Conservation (phyloP, 2,329 filamentous ascomycete species). For the Paecilomyces niveus region DNA sequence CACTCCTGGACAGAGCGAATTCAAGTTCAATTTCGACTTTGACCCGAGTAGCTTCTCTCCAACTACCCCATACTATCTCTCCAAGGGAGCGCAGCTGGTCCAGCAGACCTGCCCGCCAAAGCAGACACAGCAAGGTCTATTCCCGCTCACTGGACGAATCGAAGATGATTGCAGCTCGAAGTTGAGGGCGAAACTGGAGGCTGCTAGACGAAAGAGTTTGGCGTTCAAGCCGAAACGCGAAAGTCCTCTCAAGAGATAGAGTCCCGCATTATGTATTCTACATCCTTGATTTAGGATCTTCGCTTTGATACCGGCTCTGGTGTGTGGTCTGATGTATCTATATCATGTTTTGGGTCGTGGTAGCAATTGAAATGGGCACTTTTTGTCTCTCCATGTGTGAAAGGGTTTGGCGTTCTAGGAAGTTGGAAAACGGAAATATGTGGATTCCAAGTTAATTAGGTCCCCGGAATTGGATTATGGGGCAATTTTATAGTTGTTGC, state of each 20-base stretch:
- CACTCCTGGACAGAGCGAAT: conserved; percentile 19
- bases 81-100: conserved; percentile 35
- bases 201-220: conserved; percentile 67
- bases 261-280: neutral
- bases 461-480: neutral
- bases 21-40: conserved; percentile 25
- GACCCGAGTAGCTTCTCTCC: conserved; percentile 36
- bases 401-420: neutral
- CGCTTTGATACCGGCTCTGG: neutral
- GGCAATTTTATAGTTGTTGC: neutral
- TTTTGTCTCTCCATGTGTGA: neutral
- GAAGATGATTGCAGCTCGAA: conserved; percentile 27
- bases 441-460: neutral
- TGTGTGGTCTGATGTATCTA: neutral
- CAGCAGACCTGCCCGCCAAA: conserved; percentile 52
- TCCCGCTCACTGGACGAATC: conserved; percentile 19
- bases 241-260: conserved; percentile 57
- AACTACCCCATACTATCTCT: conserved; percentile 40
- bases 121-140: conserved; percentile 37
- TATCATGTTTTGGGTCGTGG: neutral
- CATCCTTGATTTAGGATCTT: neutral
- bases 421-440: neutral
- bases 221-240: conserved; percentile 69
- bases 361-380: neutral
- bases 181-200: conserved; percentile 58